Conservation (phyloP, 176 grass and related monocot species). For the Thalia dealbata region DNA sequence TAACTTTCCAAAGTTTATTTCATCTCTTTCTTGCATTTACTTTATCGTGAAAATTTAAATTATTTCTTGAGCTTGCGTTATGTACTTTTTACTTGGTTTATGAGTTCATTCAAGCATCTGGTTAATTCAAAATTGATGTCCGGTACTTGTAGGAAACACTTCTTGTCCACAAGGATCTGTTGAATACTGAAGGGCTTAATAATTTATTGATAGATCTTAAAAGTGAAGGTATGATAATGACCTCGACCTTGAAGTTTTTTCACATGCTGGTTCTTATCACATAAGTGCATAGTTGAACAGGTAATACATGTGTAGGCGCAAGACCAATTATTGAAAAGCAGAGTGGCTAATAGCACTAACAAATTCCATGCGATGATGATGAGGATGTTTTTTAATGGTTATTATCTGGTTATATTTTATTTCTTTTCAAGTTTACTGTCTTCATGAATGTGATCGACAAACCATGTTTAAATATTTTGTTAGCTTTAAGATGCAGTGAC, state of each 20-base stretch:
- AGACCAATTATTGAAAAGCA: background rate
- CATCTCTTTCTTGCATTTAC: background rate
- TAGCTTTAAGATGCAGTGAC: no score
- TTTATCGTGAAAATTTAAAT: background rate
- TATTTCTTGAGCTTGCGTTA: no score
- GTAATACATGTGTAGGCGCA: background rate
- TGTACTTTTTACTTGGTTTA: no score
- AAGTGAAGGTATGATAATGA: constrained; percentile 47
- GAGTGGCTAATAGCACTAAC: background rate
- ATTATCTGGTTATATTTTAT: background rate
- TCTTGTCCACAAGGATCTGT: constrained; percentile 75
- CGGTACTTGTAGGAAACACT: constrained; percentile 68
- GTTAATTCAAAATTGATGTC: background rate
- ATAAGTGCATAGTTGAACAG: no score
- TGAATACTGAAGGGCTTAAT: constrained; percentile 47
- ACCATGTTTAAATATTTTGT: no score
- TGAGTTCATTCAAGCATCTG: no score
- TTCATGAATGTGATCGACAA: background rate
- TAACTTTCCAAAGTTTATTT: background rate
- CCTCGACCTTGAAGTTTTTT: background rate
- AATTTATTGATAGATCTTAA: constrained; percentile 60
- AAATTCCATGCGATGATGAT: background rate
- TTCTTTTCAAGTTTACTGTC: background rate
- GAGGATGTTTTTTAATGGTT: background rate
- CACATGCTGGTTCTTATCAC: background rate